Evolutionary conservation across 2,329 filamentous ascomycete genomes (phyloP), one percentile per base, ranked within the genome.

Genomic region (Cordyceps cicadae): DNA sequence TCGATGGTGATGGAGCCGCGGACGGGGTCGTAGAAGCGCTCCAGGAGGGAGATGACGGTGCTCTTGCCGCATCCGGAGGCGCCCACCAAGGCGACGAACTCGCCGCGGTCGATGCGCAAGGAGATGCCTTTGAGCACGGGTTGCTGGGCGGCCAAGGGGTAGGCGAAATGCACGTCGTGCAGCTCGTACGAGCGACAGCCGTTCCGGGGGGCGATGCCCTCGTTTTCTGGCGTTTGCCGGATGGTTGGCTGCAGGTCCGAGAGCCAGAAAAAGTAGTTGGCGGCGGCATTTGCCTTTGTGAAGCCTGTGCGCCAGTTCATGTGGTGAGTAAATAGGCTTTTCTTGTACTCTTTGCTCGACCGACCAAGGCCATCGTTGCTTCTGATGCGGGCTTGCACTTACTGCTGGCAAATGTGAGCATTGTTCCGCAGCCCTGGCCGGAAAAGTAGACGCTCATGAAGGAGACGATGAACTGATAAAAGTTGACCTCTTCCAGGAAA

Each of bases 121-220:
- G 26, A 29, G 26, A 29, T 29, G 3, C 26, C 26, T 6, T 29
- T 3, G 26, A 29, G 26, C 26, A 29, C 26, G 26, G 26, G 26
- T 29, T 29, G 26, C 26, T 29, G 3, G 26, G 26, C 52, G 1
- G 62, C 19, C 58, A 76, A 66, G 2, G 86, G 85, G 64, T 89
- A 90, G 2, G 83, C 77, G 68, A 90, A 89, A 21, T 77, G 74
- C n/a, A 88, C 77, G 39, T 82, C 70, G 8, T 77, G 74, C 0
- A 73, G 72, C 54, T 62, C 63, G 39, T 69, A 71, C 1, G 26
- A 29, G 26, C 26, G 26, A 29, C 26, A 29, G 26, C 26, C 26
- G 26, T 69, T 64, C 17, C 69, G 69, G 1, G 77, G 77, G 0
- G 69, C 71, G 0, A 69, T 71, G 34, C 72, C 66, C 12, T 66